Evolutionary conservation across 169 alveolate genomes (phyloP).

Genomic region (Eimeria tenella): DNA sequence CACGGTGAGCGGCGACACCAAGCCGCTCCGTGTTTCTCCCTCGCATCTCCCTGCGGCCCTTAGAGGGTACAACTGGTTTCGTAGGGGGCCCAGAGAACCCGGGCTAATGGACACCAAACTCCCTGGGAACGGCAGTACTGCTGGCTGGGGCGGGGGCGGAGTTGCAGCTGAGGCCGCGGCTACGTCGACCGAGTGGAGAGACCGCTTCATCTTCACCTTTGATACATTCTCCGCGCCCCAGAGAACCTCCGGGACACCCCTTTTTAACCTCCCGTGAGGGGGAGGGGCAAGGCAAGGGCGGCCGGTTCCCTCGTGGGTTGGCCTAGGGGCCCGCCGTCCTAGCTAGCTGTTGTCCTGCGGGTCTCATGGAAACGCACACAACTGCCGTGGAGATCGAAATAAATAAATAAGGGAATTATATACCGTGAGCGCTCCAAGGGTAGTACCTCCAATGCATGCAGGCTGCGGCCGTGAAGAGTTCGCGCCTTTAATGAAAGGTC

Average conservation of each 20-base stretch:
- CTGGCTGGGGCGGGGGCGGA: neutral
- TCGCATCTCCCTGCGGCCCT: neutral
- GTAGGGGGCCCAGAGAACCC: neutral
- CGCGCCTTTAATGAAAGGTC: neutral
- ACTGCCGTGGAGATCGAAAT: too few species aligned
- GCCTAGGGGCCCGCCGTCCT: neutral
- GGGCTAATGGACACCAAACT: neutral
- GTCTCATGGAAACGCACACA: neutral
- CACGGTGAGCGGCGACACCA: neutral
- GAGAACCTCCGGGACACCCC: slow-evolving; percentile 11
- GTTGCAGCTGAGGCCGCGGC: neutral
- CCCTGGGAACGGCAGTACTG: neutral
- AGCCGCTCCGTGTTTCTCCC: neutral
- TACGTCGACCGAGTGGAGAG: slow-evolving; percentile 14
- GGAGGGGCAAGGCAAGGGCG: neutral
- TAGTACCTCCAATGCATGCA: slow-evolving; percentile 1
- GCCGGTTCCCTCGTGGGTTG: neutral
- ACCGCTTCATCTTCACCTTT: neutral
- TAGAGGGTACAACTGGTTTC: slow-evolving; percentile 23
- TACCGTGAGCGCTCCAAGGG: neutral
- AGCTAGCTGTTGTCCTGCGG: neutral
- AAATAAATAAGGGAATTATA: too few species aligned
- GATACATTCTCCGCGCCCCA: slow-evolving; percentile 4
- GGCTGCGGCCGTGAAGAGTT: neutral
- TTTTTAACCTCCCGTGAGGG: neutral